Evolutionary conservation across 257 asterid genomes (phyloP).

Genomic region (Solanum chilense): DNA sequence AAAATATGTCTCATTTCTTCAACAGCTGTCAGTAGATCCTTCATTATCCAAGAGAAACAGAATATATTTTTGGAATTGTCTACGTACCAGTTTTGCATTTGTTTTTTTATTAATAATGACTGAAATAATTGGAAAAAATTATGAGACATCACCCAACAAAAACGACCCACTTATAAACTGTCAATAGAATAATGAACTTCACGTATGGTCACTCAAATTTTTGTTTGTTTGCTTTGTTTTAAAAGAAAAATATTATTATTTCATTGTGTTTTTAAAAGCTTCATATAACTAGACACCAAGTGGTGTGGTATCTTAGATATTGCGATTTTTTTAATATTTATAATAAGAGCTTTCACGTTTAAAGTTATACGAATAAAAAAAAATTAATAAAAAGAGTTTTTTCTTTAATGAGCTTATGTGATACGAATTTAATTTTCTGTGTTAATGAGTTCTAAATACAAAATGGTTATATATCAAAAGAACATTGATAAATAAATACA

Average conservation of each 20-base stretch:
- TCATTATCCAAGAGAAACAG: neutral
- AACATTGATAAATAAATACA: neutral
- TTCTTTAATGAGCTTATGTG: neutral
- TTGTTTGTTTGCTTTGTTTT: neutral
- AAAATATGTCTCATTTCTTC: neutral
- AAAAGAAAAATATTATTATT: neutral
- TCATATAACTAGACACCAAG: neutral
- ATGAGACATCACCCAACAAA: neutral
- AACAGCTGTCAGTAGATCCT: neutral
- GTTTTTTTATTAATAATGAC: neutral
- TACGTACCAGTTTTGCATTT: neutral
- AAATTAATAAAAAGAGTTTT: neutral
- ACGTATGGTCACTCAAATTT: neutral
- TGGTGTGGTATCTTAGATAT: neutral
- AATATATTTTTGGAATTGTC: slow-evolving; percentile 3
- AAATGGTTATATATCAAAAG: neutral
- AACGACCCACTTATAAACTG: neutral
- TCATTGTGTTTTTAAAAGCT: neutral
- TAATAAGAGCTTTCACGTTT: neutral
- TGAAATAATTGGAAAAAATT: neutral
- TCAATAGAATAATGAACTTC: neutral
- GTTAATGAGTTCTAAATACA: neutral
- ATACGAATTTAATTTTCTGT: neutral
- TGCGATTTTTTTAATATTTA: neutral
- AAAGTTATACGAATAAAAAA: neutral